Evolutionary conservation across 495 filamentous ascomycete genomes (phyloP).

Genomic region (Daldinia vernicosa): DNA sequence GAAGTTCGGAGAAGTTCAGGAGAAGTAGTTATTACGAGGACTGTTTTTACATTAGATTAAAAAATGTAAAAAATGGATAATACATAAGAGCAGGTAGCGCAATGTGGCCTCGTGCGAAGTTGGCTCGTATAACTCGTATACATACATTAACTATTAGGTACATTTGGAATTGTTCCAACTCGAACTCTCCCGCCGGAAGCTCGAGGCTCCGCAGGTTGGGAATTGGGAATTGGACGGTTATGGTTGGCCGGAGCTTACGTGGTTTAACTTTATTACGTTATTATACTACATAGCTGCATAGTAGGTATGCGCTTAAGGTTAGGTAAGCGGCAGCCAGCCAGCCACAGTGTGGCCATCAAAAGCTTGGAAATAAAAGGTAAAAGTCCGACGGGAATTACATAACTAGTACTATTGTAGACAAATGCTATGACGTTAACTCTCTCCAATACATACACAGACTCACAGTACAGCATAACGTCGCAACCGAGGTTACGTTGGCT

Average conservation of each 20-base stretch:
- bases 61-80: conserved; percentile 1
- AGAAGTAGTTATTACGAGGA: neutral
- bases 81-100: conserved; percentile 8
- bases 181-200: conserved; percentile 22
- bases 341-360: neutral
- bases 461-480: neutral
- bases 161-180: conserved; percentile 12
- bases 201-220: conserved; percentile 32
- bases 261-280: conserved; percentile 3
- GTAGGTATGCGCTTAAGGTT: no score
- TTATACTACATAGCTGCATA: no score
- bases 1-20: neutral
- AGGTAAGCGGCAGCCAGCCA: neutral
- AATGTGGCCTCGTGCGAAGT: conserved; percentile 30
- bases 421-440: neutral
- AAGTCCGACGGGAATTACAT: neutral
- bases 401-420: no score
- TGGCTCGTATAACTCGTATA: conserved; percentile 23
- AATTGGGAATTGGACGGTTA: conserved; percentile 23
- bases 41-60: neutral
- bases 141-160: no score
- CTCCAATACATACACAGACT: neutral
- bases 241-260: conserved; percentile 25
- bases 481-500: conserved; percentile 1
- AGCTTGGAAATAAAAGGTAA: no score